Conservation (phyloP, 768 basidiomycete species). For the Neoboletus brunneissimus region DNA sequence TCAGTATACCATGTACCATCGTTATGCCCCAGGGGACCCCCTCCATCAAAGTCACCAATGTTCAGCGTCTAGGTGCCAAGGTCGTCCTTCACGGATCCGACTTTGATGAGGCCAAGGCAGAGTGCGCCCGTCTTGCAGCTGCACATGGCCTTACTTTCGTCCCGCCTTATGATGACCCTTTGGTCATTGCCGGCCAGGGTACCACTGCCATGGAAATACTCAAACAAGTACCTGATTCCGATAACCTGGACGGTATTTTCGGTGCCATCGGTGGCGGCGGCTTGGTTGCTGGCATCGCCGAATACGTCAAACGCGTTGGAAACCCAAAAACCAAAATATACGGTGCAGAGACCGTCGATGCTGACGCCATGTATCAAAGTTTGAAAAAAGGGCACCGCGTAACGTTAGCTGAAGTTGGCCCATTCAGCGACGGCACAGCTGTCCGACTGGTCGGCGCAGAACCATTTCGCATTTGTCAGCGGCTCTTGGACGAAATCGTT, state of each 20-base stretch:
- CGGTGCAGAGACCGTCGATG: conserved; percentile 94
- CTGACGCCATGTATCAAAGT: conserved; percentile 89
- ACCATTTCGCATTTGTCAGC: conserved; percentile 87
- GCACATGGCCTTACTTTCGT: conserved; percentile 82
- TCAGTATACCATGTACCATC: conserved; percentile 94
- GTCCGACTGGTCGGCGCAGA: conserved; percentile 95
- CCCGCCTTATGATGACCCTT: conserved; percentile 95
- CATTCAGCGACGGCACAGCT: conserved; percentile 97
- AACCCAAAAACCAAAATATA: conserved; percentile 75
- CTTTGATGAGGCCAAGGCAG: conserved; percentile 94
- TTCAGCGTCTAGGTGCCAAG: conserved; percentile 91
- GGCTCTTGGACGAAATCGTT: conserved; percentile 78
- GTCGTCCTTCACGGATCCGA: conserved; percentile 89
- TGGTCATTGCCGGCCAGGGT: conserved; percentile 96
- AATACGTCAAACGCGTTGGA: conserved; percentile 92
- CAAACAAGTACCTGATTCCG: conserved; percentile 78
- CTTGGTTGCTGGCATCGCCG: conserved; percentile 82
- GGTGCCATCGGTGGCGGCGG: conserved; percentile 94
- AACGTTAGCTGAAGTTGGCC: conserved; percentile 84
- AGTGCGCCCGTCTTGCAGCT: conserved; percentile 83
- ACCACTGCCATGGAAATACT: conserved; percentile 94
- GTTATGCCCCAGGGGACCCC: conserved; percentile 97
- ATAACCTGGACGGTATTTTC: conserved; percentile 81
- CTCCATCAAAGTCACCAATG: conserved; percentile 93
- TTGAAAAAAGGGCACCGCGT: conserved; percentile 79